Evolutionary conservation across 2,329 filamentous ascomycete genomes (phyloP), one percentile per base, ranked within the genome.

Genomic region (Chalara sp.): DNA sequence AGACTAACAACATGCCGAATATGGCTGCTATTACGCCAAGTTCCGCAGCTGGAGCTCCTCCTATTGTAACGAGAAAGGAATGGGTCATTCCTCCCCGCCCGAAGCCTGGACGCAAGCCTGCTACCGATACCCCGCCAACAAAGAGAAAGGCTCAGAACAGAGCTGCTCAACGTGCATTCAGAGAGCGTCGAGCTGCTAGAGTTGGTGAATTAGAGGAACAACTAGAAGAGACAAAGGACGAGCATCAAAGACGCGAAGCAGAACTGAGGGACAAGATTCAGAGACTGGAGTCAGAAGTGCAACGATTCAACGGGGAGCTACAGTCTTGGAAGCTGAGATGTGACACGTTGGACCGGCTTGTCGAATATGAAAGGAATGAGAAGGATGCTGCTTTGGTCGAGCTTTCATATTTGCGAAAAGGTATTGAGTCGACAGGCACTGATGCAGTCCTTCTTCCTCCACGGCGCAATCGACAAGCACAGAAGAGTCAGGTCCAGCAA

Each of bases 101-200:
- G 44, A 92, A 91, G 75, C 92, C 93, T 28, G 92, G 92, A 46
- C 83, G 92, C 60, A 97, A 97, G 76, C 91, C 92, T 3, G 89
- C 89, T 44, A 95, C 89, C 35, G 91, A 96, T 65, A 95, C 91
- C 48, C 90, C 91, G 11, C 87, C 88, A 1, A 95, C 90, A 42
- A 95, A 95, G 72, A 83, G 93, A 58, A 95, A 96, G 74, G 87
- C 89, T 1, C 93, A 97, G 72, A 97, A 97, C 68, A 81, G 93
- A 53, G 87, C 89, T 44, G 92, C 92, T 3, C 92, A 97, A 71
- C 78, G 92, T 52, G 89, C 87, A 1, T 97, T 97, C 69, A 80
- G 92, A 33, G 90, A 96, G 70, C 79, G 92, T 52, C 81, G 92
- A 56, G 89, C 89, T 2, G 88, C 89, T 29, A 86, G 89, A 39